Evolutionary conservation across 1,139 yeast species (phyloP), one percentile per base, ranked within the genome.

Genomic region (Scheffersomyces insectosa): DNA sequence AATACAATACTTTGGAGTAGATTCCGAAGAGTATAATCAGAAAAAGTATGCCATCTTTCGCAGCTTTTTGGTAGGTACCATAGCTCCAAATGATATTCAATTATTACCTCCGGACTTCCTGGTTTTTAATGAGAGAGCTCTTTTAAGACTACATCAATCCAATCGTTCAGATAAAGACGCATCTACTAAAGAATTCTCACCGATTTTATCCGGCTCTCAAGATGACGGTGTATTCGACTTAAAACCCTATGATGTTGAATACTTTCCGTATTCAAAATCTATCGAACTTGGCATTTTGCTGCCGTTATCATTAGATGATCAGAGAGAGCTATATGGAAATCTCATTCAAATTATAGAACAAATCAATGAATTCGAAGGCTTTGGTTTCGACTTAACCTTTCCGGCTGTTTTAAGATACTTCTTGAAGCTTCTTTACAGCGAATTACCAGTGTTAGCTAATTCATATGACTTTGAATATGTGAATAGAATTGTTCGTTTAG

Each of bases 281-380:
- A 4, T 33, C 31, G 12, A 30, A 32, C 25, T 28, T 13, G 15
- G 4, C 14, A 14, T 31, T 14, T 4, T 20, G 5, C 51, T 47
- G 13, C 54, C 56, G 4, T 54, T 50, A 36, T 47, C 60, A 1
- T 44, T 37, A 15, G 50, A 47, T 11, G 60, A 56, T 16, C 62
- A 50, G 38, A 20, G 38, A 5, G 49, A 54, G 10, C 45, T 62
- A 11, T 46, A 54, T 32, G 39, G 49, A 10, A 56, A 55, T 25
- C 44, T 65, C 33, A 47, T 47, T 16, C 53, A 59, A n/a, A 56
- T 70, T 3, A 48, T 70, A 1, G 68, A 70, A 0, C 57, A 66
- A 25, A 48, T 72, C 20, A 60, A 60, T 37, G 75, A 69, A 31
- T 63, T 61, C 39, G 43, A 45, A 14, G 52, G 55, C 10, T 55